A percentile compares a stretch with the other conserved stretches of the same genome.
Evolutionary conservation across 495 filamentous ascomycete genomes (phyloP).

Genomic region (Cryomyces antarcticus): DNA sequence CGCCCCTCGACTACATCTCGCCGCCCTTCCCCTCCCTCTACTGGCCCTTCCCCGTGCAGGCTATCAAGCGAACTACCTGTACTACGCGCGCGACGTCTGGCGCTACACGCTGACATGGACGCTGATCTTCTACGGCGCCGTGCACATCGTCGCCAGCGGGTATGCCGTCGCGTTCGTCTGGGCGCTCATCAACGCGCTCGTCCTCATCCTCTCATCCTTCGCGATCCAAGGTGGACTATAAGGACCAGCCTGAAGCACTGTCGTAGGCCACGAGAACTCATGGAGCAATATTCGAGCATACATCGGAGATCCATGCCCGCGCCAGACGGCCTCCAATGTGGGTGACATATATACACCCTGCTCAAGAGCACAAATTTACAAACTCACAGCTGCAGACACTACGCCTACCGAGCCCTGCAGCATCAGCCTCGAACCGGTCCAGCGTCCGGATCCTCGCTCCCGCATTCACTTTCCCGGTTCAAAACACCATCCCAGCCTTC

Average conservation of each 20-base stretch:
- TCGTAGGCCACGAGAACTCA: too few relatives aligned
- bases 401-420: too few relatives aligned
- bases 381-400: too few relatives aligned
- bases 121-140: conserved; percentile 40
- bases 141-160: conserved; percentile 47
- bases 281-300: too few relatives aligned
- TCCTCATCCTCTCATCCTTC: conserved; percentile 85
- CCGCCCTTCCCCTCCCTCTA: conserved; percentile 81
- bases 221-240: conserved; percentile 86
- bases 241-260: conserved; percentile 6
- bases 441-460: too few relatives aligned
- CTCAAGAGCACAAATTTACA: too few relatives aligned
- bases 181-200: conserved; percentile 73
- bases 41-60: conserved; percentile 40
- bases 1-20: conserved; percentile 44
- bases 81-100: conserved; percentile 61
- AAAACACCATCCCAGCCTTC: too few relatives aligned
- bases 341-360: too few relatives aligned
- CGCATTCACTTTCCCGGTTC: too few relatives aligned
- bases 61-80: conserved; percentile 42
- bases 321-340: too few relatives aligned
- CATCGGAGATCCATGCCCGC: too few relatives aligned
- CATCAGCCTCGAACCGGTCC: too few relatives aligned
- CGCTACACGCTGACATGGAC: conserved; percentile 88
- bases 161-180: conserved; percentile 74